Base-by-base conservation (phyloP, 805 yeast species). In the Danielia reshetovae region DNA sequence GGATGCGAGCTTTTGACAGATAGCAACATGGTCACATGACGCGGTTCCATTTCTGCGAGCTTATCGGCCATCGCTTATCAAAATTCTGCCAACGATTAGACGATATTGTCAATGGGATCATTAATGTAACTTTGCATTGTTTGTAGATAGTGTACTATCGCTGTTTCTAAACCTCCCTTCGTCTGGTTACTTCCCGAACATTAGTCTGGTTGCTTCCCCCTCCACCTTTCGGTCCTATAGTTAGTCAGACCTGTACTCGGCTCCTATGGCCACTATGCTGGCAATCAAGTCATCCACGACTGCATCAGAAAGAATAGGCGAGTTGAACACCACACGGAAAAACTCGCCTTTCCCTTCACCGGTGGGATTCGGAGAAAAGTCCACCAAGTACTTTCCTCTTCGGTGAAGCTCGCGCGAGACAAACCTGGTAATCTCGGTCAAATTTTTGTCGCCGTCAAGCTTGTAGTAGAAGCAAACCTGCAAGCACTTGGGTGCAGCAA, bases 401-500 rank as follows among this genome's bases (percentile, higher is more conserved):
- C 65, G 55, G 46, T 81, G 87, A 36, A 85, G 64, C 42, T 67
- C 69, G 7, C 71, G 52, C 3, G 85, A 83, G 38, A 86, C 80
- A 41, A 49, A 56, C 27, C 90, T 63, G 0, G 95, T 86, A 16
- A 65, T 60, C 14, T 48, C 54, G 1, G 88, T 77, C 57, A 58
- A 53, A 26, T 57, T 45, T 1, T 49, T 48, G 4, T 42, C 40
- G 11, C 46, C 46, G 6, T 37, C 34, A 0, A 83, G 82, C 21
- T 72, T 66, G 57, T 76, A 84, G 57, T 79, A 84, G 64, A 86
- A 86, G 44, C 95, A 86, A 3, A 85, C 88, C 57, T 85, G 95
- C 32, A 85, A 60, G 51, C 94, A 84, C 19, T 87, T 86, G 4
- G 90, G 85, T 2, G 81, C 78, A 17, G 60, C 51, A 18, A 68